Evolutionary conservation across 2,329 filamentous ascomycete genomes (phyloP).

Genomic region (Fusarium gaditjirri): DNA sequence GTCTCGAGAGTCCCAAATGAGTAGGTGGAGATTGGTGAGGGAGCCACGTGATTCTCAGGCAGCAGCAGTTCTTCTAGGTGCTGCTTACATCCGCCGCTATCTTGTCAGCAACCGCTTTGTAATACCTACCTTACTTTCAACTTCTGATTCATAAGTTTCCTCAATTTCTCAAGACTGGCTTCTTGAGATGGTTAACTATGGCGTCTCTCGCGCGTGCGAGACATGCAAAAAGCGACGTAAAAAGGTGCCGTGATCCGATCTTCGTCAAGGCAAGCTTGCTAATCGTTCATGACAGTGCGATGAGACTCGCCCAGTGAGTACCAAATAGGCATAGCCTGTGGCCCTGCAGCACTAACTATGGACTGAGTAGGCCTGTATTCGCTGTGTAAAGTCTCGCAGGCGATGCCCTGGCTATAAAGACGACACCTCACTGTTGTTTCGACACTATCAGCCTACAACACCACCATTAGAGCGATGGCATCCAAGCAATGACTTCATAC

Average conservation of each 20-base stretch:
- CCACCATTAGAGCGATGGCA: background rate
- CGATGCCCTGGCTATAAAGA: constrained; percentile 13
- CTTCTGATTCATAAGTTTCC: fast-evolving
- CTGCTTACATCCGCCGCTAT: background rate
- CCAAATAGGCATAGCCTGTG: background rate
- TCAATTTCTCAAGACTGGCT: fast-evolving
- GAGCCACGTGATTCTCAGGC: background rate
- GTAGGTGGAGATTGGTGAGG: background rate
- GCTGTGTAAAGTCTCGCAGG: background rate
- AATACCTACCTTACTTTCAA: background rate
- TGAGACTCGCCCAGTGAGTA: constrained; percentile 22
- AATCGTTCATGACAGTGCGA: background rate
- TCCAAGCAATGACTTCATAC: background rate
- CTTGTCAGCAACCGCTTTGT: background rate
- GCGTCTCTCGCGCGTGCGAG: constrained; percentile 7
- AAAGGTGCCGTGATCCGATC: background rate
- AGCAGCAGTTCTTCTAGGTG: background rate
- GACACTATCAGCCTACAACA: background rate
- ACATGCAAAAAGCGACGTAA: constrained; percentile 17
- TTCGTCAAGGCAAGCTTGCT: background rate
- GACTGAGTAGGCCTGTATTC: background rate
- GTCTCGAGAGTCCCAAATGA: background rate
- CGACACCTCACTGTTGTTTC: background rate
- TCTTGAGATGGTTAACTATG: constrained; percentile 5
- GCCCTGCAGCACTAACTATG: background rate